Evolutionary conservation across 352 stramenopile species (phyloP).

Genomic region (Pythium myriotylum): DNA sequence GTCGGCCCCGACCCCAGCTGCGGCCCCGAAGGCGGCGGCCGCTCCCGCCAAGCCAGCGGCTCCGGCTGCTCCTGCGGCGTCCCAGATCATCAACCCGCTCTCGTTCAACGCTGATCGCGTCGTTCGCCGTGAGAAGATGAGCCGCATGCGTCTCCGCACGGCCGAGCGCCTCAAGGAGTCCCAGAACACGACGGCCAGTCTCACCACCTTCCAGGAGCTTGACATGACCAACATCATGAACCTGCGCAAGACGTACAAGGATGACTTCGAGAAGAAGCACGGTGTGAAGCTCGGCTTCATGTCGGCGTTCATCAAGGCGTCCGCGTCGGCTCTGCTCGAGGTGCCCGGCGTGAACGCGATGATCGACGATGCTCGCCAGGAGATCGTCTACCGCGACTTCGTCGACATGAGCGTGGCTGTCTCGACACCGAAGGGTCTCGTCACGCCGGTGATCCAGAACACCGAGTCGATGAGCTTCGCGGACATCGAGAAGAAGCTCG

Average conservation of each 20-base stretch:
- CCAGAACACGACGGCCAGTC: conserved; percentile 97
- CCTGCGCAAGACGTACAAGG: conserved; percentile 94
- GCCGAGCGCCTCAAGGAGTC: conserved; percentile 97
- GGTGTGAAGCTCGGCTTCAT: conserved; percentile 99
- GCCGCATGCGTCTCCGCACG: conserved; percentile 97
- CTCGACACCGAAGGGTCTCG: conserved; percentile 94
- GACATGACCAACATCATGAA: conserved; percentile 98
- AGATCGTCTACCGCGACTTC: conserved; percentile 99
- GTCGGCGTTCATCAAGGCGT: conserved; percentile 98
- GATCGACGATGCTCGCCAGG: conserved; percentile 97
- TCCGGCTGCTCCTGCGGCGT: conserved; percentile 20
- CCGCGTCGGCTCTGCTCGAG: conserved; percentile 90
- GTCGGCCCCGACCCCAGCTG: conserved; percentile 23
- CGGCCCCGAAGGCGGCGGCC: conserved; percentile 28
- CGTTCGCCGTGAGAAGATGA: conserved; percentile 97
- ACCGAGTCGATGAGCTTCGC: conserved; percentile 97
- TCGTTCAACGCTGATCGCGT: conserved; percentile 50
- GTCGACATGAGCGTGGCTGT: conserved; percentile 98
- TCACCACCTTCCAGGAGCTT: conserved; percentile 99
- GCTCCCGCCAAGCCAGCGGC: conserved; percentile 21
- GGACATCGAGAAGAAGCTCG: conserved; percentile 98
- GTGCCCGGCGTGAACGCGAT: conserved; percentile 97
- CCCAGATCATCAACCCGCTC: conserved; percentile 46
- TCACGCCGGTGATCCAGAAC: conserved; percentile 98
- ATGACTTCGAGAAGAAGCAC: conserved; percentile 97